Conservation (phyloP, 1,139 yeast genomes). For the Saccharomyces hybrid region DNA sequence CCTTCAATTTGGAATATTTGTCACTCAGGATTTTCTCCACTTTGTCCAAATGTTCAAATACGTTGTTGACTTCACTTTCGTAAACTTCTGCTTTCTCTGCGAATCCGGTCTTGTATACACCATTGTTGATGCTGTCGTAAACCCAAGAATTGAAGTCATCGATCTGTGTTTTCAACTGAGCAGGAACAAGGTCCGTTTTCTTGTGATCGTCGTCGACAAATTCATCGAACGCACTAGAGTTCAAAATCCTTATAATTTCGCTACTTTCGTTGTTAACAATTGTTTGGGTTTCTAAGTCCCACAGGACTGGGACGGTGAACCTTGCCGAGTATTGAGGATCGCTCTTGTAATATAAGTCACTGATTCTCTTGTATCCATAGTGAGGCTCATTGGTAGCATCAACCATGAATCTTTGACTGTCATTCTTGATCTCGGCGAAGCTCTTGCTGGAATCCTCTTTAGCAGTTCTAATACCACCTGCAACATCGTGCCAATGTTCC, state of each 20-base stretch:
- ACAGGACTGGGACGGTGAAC: conserved; percentile 84
- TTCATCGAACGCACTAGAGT: conserved; percentile 53
- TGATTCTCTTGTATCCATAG: conserved; percentile 52
- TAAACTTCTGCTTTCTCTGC: conserved; percentile 80
- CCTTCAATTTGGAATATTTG: conserved; percentile 37
- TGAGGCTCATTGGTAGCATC: conserved; percentile 53
- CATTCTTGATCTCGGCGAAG: conserved; percentile 15
- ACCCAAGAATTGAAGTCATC: conserved; percentile 81
- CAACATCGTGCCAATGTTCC: conserved; percentile 9
- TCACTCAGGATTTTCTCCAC: conserved; percentile 56
- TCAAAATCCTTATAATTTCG: conserved; percentile 79
- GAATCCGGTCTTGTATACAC: conserved; percentile 91
- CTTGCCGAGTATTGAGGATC: conserved; percentile 71
- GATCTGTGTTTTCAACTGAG: conserved; percentile 43
- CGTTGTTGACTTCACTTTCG: conserved; percentile 55
- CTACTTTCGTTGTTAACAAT: conserved; percentile 87
- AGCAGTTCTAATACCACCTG: conserved; percentile 22
- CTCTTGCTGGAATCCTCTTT: conserved; percentile 11
- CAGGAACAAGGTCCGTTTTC: conserved; percentile 58
- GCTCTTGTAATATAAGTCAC: conserved; percentile 68
- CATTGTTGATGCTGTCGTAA: conserved; percentile 80
- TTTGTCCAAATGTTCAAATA: conserved; percentile 67
- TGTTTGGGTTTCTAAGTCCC: conserved; percentile 77
- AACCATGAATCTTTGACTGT: conserved; percentile 18
- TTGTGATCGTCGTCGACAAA: conserved; percentile 41